phyloP scores from a whole-genome alignment of 495 filamentous ascomycete genomes.

The Aspergillus diversus region DNA sequence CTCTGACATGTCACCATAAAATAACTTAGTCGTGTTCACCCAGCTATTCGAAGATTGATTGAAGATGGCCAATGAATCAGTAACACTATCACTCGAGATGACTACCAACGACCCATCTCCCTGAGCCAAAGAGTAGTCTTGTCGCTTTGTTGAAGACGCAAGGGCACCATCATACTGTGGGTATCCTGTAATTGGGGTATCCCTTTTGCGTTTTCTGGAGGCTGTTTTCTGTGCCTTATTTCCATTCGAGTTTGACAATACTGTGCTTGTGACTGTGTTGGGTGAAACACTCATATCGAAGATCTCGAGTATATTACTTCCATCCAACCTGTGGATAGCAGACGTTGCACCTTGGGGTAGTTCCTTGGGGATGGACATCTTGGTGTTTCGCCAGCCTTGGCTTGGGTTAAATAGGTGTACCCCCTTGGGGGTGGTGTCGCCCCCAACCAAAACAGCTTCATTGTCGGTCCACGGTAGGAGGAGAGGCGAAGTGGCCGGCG shows the following conservation, averaged over 20 bases:
- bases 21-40: conserved; percentile 72
- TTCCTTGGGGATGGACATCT: conserved; percentile 59
- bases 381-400: conserved; percentile 67
- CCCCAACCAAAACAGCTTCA: conserved; percentile 77
- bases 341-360: conserved; percentile 63
- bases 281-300: conserved; percentile 79
- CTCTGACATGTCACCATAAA: conserved; percentile 51
- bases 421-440: conserved; percentile 63
- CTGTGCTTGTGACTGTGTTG: conserved; percentile 72
- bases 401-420: conserved; percentile 63
- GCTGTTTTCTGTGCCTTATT: conserved; percentile 32
- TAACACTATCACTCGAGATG: conserved; percentile 71
- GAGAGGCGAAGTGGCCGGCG: conserved; percentile 68
- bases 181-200: conserved; percentile 62
- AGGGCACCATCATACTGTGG: conserved; percentile 76
- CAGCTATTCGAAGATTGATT: conserved; percentile 78
- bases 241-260: conserved; percentile 57
- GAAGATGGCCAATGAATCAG: conserved; percentile 72
- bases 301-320: conserved; percentile 78
- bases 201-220: conserved; percentile 48
- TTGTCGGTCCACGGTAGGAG: conserved; percentile 76
- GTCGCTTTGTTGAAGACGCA: conserved; percentile 64
- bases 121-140: conserved; percentile 67
- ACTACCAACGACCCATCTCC: conserved; percentile 66
- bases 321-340: conserved; percentile 69